Evolutionary conservation across 1,284 basidiomycete species (phyloP).

Genomic region (Puccinia triticina): DNA sequence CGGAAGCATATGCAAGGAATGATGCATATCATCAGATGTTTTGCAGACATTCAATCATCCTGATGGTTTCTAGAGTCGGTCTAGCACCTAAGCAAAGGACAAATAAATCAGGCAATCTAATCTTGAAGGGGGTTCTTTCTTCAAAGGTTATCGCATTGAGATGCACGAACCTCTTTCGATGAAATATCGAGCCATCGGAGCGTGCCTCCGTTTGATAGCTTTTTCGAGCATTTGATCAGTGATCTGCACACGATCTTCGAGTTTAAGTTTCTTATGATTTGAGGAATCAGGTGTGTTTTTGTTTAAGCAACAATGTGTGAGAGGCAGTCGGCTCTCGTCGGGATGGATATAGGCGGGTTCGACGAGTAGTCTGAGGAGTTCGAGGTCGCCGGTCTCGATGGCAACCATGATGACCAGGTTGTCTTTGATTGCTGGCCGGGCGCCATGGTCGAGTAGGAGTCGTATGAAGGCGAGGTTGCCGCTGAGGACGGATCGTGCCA

Average conservation of each 20-base stretch:
- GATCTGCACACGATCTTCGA: slow-evolving; percentile 39
- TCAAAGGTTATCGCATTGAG: background rate
- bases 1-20: too few species aligned
- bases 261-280: slow-evolving; percentile 9
- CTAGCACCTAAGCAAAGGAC: slow-evolving; percentile 34
- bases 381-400: slow-evolving; percentile 39
- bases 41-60: slow-evolving; percentile 27
- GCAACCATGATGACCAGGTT: slow-evolving; percentile 42
- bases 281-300: background rate
- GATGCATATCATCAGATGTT: background rate
- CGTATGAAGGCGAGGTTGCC: slow-evolving; percentile 28
- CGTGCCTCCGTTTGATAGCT: slow-evolving; percentile 33
- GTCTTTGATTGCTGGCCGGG: slow-evolving; percentile 18
- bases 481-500: slow-evolving; percentile 41
- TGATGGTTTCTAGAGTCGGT: slow-evolving; percentile 45
- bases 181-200: slow-evolving; percentile 36
- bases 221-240: slow-evolving; percentile 41
- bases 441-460: slow-evolving; percentile 40
- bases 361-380: slow-evolving; percentile 36
- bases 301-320: background rate
- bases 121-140: background rate
- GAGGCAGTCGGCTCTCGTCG: background rate
- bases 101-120: background rate
- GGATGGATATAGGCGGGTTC: slow-evolving; percentile 37
- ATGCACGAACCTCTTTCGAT: slow-evolving; percentile 27